phyloP scores from a whole-genome alignment of 208 protist genomes.

The Naegleria lovaniensis region DNA sequence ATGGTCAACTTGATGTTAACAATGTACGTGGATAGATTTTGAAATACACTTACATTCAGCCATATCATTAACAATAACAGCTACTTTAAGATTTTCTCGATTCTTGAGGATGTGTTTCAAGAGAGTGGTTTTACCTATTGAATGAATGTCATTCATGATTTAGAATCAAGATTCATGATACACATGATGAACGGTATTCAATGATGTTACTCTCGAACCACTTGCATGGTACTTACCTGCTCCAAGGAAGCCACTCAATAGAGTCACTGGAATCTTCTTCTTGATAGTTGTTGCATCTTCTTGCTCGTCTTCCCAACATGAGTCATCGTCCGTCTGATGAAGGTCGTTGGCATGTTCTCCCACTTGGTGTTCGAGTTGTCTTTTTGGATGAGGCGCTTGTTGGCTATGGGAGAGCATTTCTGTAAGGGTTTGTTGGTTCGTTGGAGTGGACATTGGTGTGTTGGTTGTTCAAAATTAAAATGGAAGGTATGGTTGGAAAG shows the following conservation, averaged over 20 bases:
- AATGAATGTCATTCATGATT: too few species aligned
- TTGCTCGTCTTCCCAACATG: not conserved
- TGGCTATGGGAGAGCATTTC: too few species aligned
- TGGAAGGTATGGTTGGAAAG: not conserved
- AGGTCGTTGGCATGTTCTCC: too few species aligned
- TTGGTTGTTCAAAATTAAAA: too few species aligned
- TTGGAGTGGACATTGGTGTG: not conserved
- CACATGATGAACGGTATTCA: too few species aligned
- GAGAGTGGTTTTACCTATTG: conserved; percentile 58
- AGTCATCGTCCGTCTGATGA: not conserved
- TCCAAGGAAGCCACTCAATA: conserved; percentile 9
- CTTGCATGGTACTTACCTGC: not conserved
- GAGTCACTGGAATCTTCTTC: not conserved
- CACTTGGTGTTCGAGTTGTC: not conserved
- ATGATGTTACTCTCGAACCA: too few species aligned
- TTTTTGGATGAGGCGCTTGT: not conserved
- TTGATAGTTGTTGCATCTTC: not conserved
- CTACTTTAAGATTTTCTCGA: conserved; percentile 42
- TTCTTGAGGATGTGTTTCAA: conserved; percentile 59
- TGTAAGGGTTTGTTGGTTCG: not conserved
- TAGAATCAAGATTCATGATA: not conserved
- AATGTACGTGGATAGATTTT: not conserved
- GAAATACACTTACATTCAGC: conserved; percentile 18
- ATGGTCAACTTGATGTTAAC: not conserved
- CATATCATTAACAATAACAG: conserved; percentile 73